Percentiles rank a stretch among this genome's conserved stretches.
phyloP scores from a whole-genome alignment of 2,329 filamentous ascomycete genomes.

The Lasiodiplodia sp. region DNA sequence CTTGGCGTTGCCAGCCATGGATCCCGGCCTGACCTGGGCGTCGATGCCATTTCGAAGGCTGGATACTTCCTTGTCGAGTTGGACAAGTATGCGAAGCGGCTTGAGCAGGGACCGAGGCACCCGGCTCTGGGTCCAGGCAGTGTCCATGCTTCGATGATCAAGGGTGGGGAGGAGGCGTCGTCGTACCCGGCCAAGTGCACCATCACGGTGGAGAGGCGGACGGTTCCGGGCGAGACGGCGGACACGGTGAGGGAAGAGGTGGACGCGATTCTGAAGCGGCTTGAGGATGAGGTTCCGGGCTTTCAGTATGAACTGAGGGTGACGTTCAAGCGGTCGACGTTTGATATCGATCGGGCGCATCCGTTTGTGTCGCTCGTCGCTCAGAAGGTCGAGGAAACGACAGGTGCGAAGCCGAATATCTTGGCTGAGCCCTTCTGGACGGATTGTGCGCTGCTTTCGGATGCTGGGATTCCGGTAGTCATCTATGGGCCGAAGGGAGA shows the following conservation, averaged over 20 bases:
- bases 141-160: slow-evolving; percentile 58
- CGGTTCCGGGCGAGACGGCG: slow-evolving; percentile 53
- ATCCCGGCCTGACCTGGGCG: slow-evolving; percentile 52
- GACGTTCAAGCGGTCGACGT: slow-evolving; percentile 54
- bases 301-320: slow-evolving; percentile 53
- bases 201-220: slow-evolving; percentile 59
- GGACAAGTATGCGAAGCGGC: slow-evolving; percentile 49
- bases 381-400: slow-evolving; percentile 38
- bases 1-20: slow-evolving; percentile 54
- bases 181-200: slow-evolving; percentile 61
- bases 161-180: slow-evolving; percentile 60
- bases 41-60: slow-evolving; percentile 59
- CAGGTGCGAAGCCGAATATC: slow-evolving; percentile 31
- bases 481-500: slow-evolving; percentile 58
- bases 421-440: slow-evolving; percentile 54
- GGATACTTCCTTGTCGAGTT: slow-evolving; percentile 58
- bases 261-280: slow-evolving; percentile 44
- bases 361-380: slow-evolving; percentile 49
- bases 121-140: slow-evolving; percentile 46
- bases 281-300: slow-evolving; percentile 43
- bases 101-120: slow-evolving; percentile 35
- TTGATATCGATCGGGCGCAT: slow-evolving; percentile 51
- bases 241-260: slow-evolving; percentile 50
- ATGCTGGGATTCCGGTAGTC: slow-evolving; percentile 55
- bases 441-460: slow-evolving; percentile 58